phyloP scores from a whole-genome alignment of 139 green algal genomes.

The Chlorokybus atmophyticus region DNA sequence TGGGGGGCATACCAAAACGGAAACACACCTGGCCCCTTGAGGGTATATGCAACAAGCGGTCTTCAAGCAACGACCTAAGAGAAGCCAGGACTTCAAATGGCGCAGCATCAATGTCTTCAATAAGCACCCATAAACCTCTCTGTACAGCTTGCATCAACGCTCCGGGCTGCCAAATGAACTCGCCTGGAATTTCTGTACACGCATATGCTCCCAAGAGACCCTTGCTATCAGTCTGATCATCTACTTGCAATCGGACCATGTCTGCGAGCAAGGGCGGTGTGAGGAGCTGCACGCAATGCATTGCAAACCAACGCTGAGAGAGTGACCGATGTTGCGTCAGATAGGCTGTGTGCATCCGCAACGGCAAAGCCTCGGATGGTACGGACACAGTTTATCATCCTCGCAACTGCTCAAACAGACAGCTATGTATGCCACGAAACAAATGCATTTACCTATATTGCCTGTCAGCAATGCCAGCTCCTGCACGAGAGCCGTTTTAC shows the following conservation, averaged over 20 bases:
- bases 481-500: constrained; percentile 69
- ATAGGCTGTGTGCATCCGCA: too few species aligned
- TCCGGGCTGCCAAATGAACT: constrained; percentile 91
- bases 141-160: constrained; percentile 64
- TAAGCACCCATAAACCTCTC: constrained; percentile 76
- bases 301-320: not conserved
- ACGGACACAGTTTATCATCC: too few species aligned
- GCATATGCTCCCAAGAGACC: constrained; percentile 85
- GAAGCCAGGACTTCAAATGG: constrained; percentile 77
- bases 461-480: constrained; percentile 60
- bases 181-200: constrained; percentile 68
- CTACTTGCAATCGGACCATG: constrained; percentile 64
- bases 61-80: constrained; percentile 71
- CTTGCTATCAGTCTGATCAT: constrained; percentile 93
- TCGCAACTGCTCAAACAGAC: too few species aligned
- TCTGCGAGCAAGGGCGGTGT: constrained; percentile 6
- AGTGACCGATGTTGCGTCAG: too few species aligned
- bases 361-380: too few species aligned
- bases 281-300: not conserved
- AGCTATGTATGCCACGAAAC: too few species aligned
- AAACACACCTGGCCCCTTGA: constrained; percentile 34
- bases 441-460: constrained; percentile 41
- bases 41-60: constrained; percentile 52
- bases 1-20: not conserved
- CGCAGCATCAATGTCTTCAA: constrained; percentile 88